These are phyloP conservation scores for Pseudonitzschia multistriata DNA, from an alignment of 108 stramenopile species.

Conservation along the genomic window DNA sequence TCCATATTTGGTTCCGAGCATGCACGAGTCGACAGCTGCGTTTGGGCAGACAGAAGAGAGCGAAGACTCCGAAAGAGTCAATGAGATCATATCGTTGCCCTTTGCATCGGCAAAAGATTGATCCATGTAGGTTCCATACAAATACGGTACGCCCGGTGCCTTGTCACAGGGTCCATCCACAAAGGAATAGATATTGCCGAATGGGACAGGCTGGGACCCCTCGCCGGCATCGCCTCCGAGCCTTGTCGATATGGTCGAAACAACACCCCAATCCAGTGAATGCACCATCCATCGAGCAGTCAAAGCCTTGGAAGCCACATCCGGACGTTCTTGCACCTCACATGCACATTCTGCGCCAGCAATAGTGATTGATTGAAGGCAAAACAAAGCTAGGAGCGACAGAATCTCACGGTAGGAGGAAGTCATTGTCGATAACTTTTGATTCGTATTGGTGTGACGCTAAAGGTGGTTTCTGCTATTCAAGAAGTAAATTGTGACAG, in stretches of 20 bases:
- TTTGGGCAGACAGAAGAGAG: constrained; percentile 29
- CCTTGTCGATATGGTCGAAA: constrained; percentile 43
- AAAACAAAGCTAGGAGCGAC: neutral
- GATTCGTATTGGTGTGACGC: no score
- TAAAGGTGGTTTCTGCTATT: neutral
- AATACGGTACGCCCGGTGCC: constrained; percentile 56
- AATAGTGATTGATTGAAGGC: neutral
- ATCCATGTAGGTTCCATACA: constrained; percentile 55
- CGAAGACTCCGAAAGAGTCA: constrained; percentile 49
- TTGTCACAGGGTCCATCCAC: constrained; percentile 57
- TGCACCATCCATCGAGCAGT: constrained; percentile 68
- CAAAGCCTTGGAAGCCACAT: constrained; percentile 32
- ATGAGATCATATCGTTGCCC: constrained; percentile 27
- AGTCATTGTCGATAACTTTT: neutral
- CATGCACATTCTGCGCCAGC: constrained; percentile 35
- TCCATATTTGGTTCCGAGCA: constrained; percentile 34
- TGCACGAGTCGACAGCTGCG: constrained; percentile 16
- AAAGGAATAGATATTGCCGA: constrained; percentile 62
- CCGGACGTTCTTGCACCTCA: constrained; percentile 25
- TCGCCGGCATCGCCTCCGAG: constrained; percentile 12
- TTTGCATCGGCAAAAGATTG: constrained; percentile 43
- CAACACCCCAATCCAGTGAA: constrained; percentile 52
- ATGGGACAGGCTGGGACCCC: constrained; percentile 25
- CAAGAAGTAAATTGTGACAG: no score
- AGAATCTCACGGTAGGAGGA: neutral